A percentile compares a stretch with the other conserved stretches of the same genome.
phyloP scores from a whole-genome alignment of 1,284 basidiomycete genomes.

The Irpex sp. region DNA sequence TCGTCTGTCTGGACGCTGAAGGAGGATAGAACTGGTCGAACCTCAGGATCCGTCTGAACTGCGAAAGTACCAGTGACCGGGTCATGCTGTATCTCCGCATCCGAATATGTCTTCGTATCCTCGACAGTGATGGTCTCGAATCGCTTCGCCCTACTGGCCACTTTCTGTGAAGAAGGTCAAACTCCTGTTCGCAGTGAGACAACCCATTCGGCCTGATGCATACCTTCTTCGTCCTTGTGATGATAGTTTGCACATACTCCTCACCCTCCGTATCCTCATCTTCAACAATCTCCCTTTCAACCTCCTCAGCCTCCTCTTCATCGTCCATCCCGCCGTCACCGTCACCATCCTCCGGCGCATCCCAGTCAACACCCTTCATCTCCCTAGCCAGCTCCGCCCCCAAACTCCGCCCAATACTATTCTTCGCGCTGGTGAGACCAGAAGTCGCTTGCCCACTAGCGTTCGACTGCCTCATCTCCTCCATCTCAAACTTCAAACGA shows the following conservation, averaged over 20 bases:
- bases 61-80: slow-evolving; percentile 30
- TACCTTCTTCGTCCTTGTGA: slow-evolving; percentile 71
- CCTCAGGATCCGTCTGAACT: slow-evolving; percentile 34
- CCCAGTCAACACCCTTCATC: slow-evolving; percentile 43
- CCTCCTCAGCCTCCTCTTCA: slow-evolving; percentile 26
- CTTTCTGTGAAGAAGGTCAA: slow-evolving; percentile 41
- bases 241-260: slow-evolving; percentile 76
- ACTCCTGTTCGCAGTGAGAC: neutral
- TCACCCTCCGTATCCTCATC: slow-evolving; percentile 59
- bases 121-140: slow-evolving; percentile 49
- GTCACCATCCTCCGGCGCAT: slow-evolving; percentile 35
- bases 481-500: slow-evolving; percentile 84
- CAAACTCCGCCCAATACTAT: slow-evolving; percentile 71
- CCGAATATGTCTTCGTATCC: slow-evolving; percentile 66
- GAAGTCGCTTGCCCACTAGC: slow-evolving; percentile 29
- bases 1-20: slow-evolving; percentile 27
- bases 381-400: slow-evolving; percentile 74
- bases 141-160: slow-evolving; percentile 51
- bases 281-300: slow-evolving; percentile 42
- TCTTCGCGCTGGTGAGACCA: slow-evolving; percentile 38
- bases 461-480: slow-evolving; percentile 68
- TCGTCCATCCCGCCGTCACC: too few species aligned
- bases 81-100: slow-evolving; percentile 64
- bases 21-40: slow-evolving; percentile 7
- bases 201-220: slow-evolving; percentile 21